Conservation (phyloP, 2,329 filamentous ascomycete species). For the Fusarium fracticaudum region DNA sequence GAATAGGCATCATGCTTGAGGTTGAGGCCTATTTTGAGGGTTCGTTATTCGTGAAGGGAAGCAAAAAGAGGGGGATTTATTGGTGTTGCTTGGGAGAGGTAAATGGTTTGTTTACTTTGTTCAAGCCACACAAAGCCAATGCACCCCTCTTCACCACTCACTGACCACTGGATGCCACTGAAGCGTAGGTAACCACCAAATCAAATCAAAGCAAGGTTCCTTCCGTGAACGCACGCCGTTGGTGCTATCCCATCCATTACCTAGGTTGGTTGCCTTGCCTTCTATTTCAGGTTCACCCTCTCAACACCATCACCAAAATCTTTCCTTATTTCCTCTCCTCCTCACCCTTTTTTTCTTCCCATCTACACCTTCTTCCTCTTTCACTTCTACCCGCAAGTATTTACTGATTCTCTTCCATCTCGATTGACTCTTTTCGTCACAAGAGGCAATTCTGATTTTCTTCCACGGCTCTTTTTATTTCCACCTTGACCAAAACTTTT, state of each 20-base stretch:
- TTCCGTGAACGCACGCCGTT: conserved; percentile 20
- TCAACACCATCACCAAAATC: conserved; percentile 34
- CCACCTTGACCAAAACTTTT: not conserved
- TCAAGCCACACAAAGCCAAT: conserved; percentile 2
- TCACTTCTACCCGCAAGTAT: conserved; percentile 8
- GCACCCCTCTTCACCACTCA: conserved; percentile 7
- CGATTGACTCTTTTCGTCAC: not conserved
- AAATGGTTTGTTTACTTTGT: conserved; percentile 41
- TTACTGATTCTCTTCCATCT: conserved; percentile 1
- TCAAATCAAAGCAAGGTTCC: conserved; percentile 1
- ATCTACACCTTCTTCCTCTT: not conserved
- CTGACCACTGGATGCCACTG: not conserved
- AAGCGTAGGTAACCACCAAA: not conserved
- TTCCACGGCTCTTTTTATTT: not conserved
- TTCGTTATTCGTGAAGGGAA: not conserved
- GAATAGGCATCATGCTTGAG: conserved; percentile 5
- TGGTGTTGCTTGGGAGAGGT: conserved; percentile 15
- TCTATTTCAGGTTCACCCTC: conserved; percentile 21
- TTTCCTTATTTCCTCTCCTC: conserved; percentile 17
- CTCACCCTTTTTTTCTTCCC: not conserved
- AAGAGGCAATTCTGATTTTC: conserved; percentile 16
- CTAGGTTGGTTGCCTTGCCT: not conserved
- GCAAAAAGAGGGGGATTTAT: not conserved
- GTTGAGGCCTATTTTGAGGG: not conserved
- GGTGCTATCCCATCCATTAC: conserved; percentile 13